Evolutionary conservation across 805 yeast genomes (phyloP), one percentile per base, ranked within the genome.

Genomic region (Tanozyma kutaoensis): DNA sequence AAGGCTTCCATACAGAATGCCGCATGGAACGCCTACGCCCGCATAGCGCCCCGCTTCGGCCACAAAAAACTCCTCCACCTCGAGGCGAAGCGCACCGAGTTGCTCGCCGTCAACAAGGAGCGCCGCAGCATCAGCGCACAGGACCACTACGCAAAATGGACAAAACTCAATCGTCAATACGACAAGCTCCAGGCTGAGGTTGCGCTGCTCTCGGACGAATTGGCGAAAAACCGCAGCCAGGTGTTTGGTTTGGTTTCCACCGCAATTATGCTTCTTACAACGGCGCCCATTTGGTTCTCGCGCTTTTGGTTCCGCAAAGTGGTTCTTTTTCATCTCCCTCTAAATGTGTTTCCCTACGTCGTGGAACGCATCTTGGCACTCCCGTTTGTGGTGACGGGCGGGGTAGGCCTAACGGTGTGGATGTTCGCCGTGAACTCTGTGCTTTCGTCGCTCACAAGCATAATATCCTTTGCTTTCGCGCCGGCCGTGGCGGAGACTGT

Each of bases 131-230:
- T 85, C 8, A 70, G 82, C 29, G 88, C 96, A 2, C 95, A 88
- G 50, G 96, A 91, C 47, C 75, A 91, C 42, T 91, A 88, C 49
- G 95, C 96, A 16, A 76, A 70, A 43, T 91, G 97, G 97, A 93
- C 96, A 1, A 84, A 84, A 48, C 61, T 86, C 35, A 86, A 84
- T 43, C 67, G 98, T 26, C 67, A 64, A 39, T 55, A 65, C 31
- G 85, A 76, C 37, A 63, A 66, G 32, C 43, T 80, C 26, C 59
- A 62, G 24, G 58, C 50, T 11, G 72, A 78, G 33, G 54, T 77
- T 23, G 65, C 60, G 12, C 31, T 39, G 7, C 37, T 69, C 24
- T 64, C 60, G 27, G 45, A 50, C 23, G 40, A 48, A 8, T 42
- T 76, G 10, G 42, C 56, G 4, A 23, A 44, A 8, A 45, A 55